A percentile compares a stretch with the other conserved stretches of the same genome.
phyloP scores from a whole-genome alignment of 352 stramenopile species.

The Globisporangium megalacanthum region DNA sequence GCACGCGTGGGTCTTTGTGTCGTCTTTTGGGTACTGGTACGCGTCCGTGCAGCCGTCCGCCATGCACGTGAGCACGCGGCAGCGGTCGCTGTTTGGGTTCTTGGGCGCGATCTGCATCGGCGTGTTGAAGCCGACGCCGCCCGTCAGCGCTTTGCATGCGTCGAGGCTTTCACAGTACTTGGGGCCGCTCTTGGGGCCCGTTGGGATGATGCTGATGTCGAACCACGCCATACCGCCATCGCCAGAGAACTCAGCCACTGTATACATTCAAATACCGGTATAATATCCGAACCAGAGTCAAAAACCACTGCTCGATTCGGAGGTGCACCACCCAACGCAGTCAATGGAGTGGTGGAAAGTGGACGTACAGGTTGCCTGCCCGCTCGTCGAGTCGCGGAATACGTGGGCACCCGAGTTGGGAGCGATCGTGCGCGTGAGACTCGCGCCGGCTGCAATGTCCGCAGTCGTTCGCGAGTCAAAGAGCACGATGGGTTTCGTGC shows the following conservation, averaged over 20 bases:
- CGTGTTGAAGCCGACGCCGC: conserved; percentile 61
- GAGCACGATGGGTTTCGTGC: conserved; percentile 32
- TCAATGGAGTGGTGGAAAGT: background rate
- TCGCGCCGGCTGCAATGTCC: conserved; percentile 24
- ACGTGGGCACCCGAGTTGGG: conserved; percentile 28
- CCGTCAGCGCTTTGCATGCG: conserved; percentile 47
- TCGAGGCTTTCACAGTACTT: conserved; percentile 44
- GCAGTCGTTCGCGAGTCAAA: conserved; percentile 39
- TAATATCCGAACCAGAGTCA: conserved; percentile 2
- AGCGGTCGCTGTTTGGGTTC: conserved; percentile 32
- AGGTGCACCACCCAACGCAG: too few relatives aligned
- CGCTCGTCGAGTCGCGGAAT: conserved; percentile 40
- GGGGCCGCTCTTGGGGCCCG: conserved; percentile 32
- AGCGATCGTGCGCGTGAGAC: conserved; percentile 27
- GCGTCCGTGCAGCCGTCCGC: conserved; percentile 50
- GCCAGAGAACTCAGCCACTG: conserved; percentile 65
- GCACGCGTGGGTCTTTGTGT: conserved; percentile 66
- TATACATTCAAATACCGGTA: conserved; percentile 1
- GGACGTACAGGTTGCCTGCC: conserved; percentile 45
- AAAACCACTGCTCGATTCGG: too few relatives aligned
- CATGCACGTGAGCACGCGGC: conserved; percentile 42
- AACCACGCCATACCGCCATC: conserved; percentile 51
- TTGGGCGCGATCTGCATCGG: conserved; percentile 57
- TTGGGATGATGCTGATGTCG: conserved; percentile 79
- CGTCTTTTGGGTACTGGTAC: conserved; percentile 65